Percentiles rank a stretch among this genome's conserved stretches.
These are phyloP conservation scores for Madurella fahalii DNA, from an alignment of 2,329 filamentous ascomycete genomes.

Conservation along the genomic window DNA sequence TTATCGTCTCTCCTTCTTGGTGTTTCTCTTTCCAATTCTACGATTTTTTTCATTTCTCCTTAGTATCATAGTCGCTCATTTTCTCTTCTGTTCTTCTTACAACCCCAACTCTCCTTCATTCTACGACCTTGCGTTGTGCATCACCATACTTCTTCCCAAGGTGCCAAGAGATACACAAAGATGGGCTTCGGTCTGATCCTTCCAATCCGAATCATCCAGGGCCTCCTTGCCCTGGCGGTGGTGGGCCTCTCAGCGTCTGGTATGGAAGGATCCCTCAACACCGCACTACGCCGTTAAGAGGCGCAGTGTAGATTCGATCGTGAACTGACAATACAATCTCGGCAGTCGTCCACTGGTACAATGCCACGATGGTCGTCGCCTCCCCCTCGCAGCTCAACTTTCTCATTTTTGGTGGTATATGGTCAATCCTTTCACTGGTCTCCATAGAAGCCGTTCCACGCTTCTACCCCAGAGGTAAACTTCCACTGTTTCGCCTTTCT, in stretches of 20 bases:
- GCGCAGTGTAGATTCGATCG: conserved; percentile 2
- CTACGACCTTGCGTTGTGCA: conserved; percentile 3
- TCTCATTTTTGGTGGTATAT: conserved; percentile 51
- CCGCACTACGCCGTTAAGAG: conserved; percentile 9
- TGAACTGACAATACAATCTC: conserved; percentile 3
- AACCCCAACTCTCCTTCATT: not conserved
- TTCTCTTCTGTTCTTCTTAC: not conserved
- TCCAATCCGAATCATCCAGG: conserved; percentile 44
- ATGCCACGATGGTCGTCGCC: conserved; percentile 48
- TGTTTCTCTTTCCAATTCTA: conserved; percentile 2
- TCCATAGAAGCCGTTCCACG: conserved; percentile 51
- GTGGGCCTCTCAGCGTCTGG: conserved; percentile 48
- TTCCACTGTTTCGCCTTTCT: not conserved
- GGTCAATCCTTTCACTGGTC: conserved; percentile 51
- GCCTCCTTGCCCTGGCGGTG: conserved; percentile 42
- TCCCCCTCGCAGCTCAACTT: conserved; percentile 57
- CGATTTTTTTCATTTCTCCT: conserved; percentile 4
- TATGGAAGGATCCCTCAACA: conserved; percentile 27
- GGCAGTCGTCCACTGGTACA: conserved; percentile 58
- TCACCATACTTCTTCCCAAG: not conserved
- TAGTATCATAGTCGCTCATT: not conserved
- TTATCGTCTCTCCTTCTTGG: conserved; percentile 7
- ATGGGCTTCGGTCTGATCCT: conserved; percentile 40
- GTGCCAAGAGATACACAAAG: conserved; percentile 4
- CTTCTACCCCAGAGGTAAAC: conserved; percentile 40